Evolutionary conservation across 495 filamentous ascomycete species (phyloP).

Genomic region (Pyrenula massariospora): DNA sequence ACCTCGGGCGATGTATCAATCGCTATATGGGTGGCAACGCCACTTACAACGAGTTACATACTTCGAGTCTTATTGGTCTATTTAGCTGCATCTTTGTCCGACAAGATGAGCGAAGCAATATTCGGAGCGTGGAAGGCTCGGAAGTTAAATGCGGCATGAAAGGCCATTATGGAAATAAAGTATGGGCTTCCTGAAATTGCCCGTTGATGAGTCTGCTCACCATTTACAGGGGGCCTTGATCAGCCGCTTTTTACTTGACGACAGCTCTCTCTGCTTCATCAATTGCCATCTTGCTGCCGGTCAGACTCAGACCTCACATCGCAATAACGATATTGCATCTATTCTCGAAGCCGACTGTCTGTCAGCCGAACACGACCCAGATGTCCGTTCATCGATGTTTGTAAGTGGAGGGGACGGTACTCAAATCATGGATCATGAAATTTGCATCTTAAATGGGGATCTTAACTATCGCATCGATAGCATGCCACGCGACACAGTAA

Average conservation of each 20-base stretch:
- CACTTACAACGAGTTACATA: conserved; percentile 77
- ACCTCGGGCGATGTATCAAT: conserved; percentile 67
- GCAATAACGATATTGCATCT: conserved; percentile 84
- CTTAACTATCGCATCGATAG: conserved; percentile 97
- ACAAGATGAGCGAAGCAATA: conserved; percentile 56
- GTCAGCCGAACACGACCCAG: conserved; percentile 50
- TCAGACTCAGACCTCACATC: conserved; percentile 75
- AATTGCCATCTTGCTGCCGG: conserved; percentile 97
- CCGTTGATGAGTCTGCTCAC: conserved; percentile 1
- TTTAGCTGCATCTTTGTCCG: conserved; percentile 96
- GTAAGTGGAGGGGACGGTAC: conserved; percentile 84
- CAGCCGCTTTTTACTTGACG: conserved; percentile 79
- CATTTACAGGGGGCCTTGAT: conserved; percentile 64
- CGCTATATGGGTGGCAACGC: conserved; percentile 68
- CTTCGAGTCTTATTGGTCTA: conserved; percentile 78
- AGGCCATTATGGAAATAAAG: conserved; percentile 89
- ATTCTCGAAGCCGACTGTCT: conserved; percentile 73
- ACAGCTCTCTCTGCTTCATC: conserved; percentile 87
- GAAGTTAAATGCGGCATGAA: conserved; percentile 94
- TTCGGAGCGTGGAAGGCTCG: conserved; percentile 62
- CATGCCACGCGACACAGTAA: conserved; percentile 85
- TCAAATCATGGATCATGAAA: conserved; percentile 94
- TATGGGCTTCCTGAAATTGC: conserved; percentile 13
- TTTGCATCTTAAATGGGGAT: conserved; percentile 91
- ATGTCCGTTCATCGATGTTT: conserved; percentile 58